Percentiles rank a stretch among this genome's conserved stretches.
Conservation (phyloP, 106 monocot genomes). For the Posidonia australis region DNA sequence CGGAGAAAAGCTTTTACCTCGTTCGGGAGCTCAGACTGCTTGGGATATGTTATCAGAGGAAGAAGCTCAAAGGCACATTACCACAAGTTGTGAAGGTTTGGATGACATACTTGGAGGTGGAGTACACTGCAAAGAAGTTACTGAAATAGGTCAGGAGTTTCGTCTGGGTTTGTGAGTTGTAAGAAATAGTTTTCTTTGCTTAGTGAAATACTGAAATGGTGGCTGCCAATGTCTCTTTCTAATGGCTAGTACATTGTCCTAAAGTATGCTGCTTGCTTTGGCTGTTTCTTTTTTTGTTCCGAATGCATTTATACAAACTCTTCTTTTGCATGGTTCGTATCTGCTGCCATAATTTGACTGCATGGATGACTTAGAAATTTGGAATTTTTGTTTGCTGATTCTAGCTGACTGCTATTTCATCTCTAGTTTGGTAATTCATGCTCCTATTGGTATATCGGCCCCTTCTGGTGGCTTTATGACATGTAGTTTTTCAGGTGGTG, state of each 20-base stretch:
- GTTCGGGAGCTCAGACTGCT: slow-evolving; percentile 65
- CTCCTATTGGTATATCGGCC: too few relatives aligned
- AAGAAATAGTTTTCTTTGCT: neutral
- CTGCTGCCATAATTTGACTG: neutral
- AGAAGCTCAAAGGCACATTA: slow-evolving; percentile 54
- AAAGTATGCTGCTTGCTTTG: neutral
- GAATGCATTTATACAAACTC: too few relatives aligned
- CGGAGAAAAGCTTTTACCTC: slow-evolving; percentile 1
- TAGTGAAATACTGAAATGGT: too few relatives aligned
- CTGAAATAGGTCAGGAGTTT: slow-evolving; percentile 66
- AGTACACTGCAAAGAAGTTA: slow-evolving; percentile 87
- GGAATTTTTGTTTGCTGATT: too few relatives aligned
- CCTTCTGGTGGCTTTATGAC: slow-evolving; percentile 1
- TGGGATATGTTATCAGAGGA: slow-evolving; percentile 97
- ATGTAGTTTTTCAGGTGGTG: slow-evolving; percentile 70
- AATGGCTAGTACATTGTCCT: too few relatives aligned
- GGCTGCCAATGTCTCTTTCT: neutral
- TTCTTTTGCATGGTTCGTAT: neutral
- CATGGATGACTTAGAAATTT: too few relatives aligned
- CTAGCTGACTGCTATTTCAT: neutral
- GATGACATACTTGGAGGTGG: slow-evolving; percentile 90
- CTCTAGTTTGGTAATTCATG: neutral
- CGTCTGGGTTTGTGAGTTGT: neutral
- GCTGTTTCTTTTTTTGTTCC: neutral
- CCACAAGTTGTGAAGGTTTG: slow-evolving; percentile 64